These are phyloP conservation scores for Acacia crassicarpa DNA, from an alignment of 306 rosid species.

Conservation along the genomic window DNA sequence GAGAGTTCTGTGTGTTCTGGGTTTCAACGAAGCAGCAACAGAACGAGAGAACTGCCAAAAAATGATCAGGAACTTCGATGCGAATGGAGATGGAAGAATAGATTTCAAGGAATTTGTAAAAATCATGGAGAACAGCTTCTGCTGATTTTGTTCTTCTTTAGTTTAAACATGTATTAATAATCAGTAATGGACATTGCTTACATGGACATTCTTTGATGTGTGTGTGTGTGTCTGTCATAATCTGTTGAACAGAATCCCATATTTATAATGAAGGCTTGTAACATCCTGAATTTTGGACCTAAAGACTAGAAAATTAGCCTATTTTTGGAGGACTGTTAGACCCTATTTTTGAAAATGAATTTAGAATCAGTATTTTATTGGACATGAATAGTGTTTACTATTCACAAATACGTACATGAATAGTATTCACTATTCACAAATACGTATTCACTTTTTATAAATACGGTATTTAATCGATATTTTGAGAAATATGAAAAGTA, in stretches of 20 bases:
- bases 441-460: too few relatives aligned
- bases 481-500: too few relatives aligned
- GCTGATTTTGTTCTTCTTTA: conserved; percentile 35
- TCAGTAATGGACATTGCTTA: background rate
- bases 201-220: background rate
- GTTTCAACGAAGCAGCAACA: conserved; percentile 57
- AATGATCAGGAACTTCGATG: conserved; percentile 68
- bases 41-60: conserved; percentile 51
- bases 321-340: too few relatives aligned
- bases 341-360: too few relatives aligned
- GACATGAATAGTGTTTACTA: too few relatives aligned
- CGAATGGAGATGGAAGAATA: conserved; percentile 67
- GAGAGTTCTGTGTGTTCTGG: conserved; percentile 58
- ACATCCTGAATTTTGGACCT: too few relatives aligned
- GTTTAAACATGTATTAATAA: background rate
- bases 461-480: too few relatives aligned
- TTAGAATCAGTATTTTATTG: too few relatives aligned
- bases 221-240: background rate
- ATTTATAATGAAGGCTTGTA: background rate
- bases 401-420: too few relatives aligned
- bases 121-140: conserved; percentile 67
- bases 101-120: conserved; percentile 75
- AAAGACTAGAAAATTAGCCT: too few relatives aligned
- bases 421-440: too few relatives aligned
- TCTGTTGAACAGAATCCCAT: background rate